Evolutionary conservation across 306 rosid genomes (phyloP).

Genomic region (Oxytropis ochrocephala): DNA sequence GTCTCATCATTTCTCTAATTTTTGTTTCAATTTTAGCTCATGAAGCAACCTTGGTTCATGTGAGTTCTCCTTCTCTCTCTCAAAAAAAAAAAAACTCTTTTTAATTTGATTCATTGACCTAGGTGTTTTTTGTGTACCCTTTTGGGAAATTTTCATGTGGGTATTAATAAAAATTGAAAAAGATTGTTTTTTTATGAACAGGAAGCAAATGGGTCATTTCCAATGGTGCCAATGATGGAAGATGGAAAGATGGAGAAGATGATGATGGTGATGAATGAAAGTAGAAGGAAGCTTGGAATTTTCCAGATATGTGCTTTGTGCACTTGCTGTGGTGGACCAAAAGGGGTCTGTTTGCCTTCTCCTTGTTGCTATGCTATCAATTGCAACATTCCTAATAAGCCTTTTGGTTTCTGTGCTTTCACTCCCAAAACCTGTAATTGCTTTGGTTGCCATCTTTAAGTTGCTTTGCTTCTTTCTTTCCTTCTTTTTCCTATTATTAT

Average conservation of each 20-base stretch:
- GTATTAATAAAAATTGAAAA: conserved; percentile 25
- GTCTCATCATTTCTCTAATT: conserved; percentile 54
- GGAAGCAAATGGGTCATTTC: conserved; percentile 64
- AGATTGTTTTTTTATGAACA: conserved; percentile 33
- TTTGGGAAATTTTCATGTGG: conserved; percentile 21
- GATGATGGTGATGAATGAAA: conserved; percentile 69
- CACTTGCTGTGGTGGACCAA: conserved; percentile 97
- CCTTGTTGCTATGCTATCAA: conserved; percentile 99
- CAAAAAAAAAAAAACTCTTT: background rate
- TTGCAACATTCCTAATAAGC: conserved; percentile 95
- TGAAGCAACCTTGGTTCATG: conserved; percentile 48
- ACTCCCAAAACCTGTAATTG: conserved; percentile 98
- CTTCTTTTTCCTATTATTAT: conserved; percentile 16
- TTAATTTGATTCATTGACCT: conserved; percentile 16
- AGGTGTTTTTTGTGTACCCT: background rate
- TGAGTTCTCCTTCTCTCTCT: conserved; percentile 31
- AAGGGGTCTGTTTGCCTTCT: conserved; percentile 88
- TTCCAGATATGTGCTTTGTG: conserved; percentile 92
- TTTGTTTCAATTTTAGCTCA: conserved; percentile 44
- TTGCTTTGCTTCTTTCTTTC: conserved; percentile 18
- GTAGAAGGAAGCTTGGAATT: conserved; percentile 77
- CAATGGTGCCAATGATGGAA: conserved; percentile 63
- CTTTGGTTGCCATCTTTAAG: conserved; percentile 86
- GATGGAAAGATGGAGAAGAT: conserved; percentile 49
- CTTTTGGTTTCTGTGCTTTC: conserved; percentile 98